Percentiles rank a stretch among this genome's conserved stretches.
Conservation (phyloP, 2,329 filamentous ascomycete species). For the Ceratocystiopsis brevicomis region DNA sequence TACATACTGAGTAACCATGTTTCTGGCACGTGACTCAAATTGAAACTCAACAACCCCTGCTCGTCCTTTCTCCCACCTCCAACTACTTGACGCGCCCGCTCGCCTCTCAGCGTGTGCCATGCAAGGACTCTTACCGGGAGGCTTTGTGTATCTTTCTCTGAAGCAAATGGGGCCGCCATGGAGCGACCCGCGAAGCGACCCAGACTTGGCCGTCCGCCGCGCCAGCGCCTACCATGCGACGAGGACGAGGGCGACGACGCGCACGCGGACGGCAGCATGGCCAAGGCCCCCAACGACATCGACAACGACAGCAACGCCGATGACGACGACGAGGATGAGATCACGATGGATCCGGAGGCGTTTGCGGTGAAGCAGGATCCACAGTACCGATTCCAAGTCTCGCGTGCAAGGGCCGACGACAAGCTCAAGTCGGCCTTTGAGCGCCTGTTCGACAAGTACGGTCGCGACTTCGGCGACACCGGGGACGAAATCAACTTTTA, state of each 20-base stretch:
- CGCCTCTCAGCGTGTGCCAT: too few relatives aligned
- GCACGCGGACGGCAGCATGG: not conserved
- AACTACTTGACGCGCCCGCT: too few relatives aligned
- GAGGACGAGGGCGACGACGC: not conserved
- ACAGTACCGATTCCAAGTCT: conserved; percentile 37
- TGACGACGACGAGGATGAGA: conserved; percentile 27
- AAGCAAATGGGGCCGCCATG: conserved; percentile 5
- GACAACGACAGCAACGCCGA: conserved; percentile 5
- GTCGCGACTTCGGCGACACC: conserved; percentile 59
- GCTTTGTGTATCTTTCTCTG: too few relatives aligned
- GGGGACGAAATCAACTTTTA: conserved; percentile 79
- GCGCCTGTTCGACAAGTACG: conserved; percentile 76
- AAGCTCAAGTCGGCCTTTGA: conserved; percentile 73
- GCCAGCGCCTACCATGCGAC: not conserved
- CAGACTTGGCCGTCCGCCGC: conserved; percentile 3
- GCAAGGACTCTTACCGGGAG: too few relatives aligned
- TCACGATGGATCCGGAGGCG: conserved; percentile 27
- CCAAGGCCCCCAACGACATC: not conserved
- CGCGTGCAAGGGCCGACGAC: conserved; percentile 45
- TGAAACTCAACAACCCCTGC: too few relatives aligned
- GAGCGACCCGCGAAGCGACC: conserved; percentile 8
- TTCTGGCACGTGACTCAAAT: too few relatives aligned
- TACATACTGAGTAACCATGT: too few relatives aligned
- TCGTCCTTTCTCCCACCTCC: too few relatives aligned
- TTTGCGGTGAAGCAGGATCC: conserved; percentile 30